Base-by-base conservation (phyloP, 2,329 filamentous ascomycete genomes). In the Bisporella sp. region DNA sequence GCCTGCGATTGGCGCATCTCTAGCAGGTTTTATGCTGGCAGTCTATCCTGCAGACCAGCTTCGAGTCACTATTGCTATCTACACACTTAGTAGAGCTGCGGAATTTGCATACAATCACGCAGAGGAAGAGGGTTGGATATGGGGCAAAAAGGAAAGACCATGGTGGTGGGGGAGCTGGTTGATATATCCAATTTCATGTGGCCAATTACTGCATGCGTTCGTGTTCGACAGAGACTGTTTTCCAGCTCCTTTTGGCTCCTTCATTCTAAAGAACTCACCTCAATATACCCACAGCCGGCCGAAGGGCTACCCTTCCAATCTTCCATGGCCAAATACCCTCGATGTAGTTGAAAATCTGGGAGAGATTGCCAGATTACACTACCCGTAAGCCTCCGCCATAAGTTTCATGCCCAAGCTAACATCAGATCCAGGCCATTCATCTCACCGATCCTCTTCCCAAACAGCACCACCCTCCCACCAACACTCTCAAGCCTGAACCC, bases 91-190 rank as follows among this genome's bases (percentile, higher is more conserved):
- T 58, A 79, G 89, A 46, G 87, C 89, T 1, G 72, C 95, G 37
- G 92, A 99, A 65, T 93, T 92, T 59, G 76, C 80, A 4, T 97
- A 91, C 76, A 96, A 96, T 66, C 75, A 84, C 21, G 76, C 89
- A 5, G 88, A 96, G 63, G 82, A 85, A 42, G 82, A 86, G 41
- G 84, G 84, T 5, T 81, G 77, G 60, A 73, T 85, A 46, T 85
- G 81, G 81, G 80, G 79, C 2, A 75, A 73, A 57, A 76, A 73
- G 5, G 78, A 84, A 58, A 69, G 79, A 46, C 90, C 91, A 0
- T 85, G 81, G 81, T 92, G 87, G 87, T 87, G 87, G 71, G 87
- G 87, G 28, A 89, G 85, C 65, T 92, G 87, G 87, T 73, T 91
- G 72, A 66, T 91, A 59, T 87, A 89, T 72, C 87, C 87, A 1